Base-by-base conservation (phyloP, 495 filamentous ascomycete genomes). In the Xylaria intraflava region DNA sequence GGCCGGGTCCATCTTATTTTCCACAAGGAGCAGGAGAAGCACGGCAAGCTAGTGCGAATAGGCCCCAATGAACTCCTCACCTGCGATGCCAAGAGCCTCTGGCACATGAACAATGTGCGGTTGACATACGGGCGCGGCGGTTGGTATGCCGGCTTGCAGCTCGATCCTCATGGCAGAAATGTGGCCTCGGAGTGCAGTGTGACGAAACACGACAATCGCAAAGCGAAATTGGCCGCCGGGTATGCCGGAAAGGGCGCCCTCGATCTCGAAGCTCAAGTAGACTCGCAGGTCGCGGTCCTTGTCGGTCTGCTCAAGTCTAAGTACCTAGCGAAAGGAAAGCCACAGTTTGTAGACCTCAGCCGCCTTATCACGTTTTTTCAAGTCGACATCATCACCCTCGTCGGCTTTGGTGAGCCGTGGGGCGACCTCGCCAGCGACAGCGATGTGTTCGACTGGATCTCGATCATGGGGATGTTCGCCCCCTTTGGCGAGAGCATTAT, bases 231-330 rank as follows among this genome's bases (percentile, higher is more conserved):
- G 45, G 62, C 62, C 11, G 39, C 59, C 9, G 76, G 75, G 0
- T 82, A 82, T 53, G 61, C 70, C 1, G 76, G 78, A 29, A 78
- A 73, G 61, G 77, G 80, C n/a, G 68, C 68, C 24, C 58, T 65
- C 12, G 43, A 64, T n/a, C 55, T 78, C 4, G 78, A 83, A 57
- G 33, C 49, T 10, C 65, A 68, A 2, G 65, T 83, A 20, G 76
- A 81, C 50, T 51, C 59, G 6, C 63, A 72, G 19, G 11, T 81
- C n/a, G 55, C 50, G 5, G 36, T 60, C 17, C 57, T 79, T 10
- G 54, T 78, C 10, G 43, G 63, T 14, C 60, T 73, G 22, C 67
- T 81, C 23, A 58, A 51, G 27, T 66, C 62, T 6, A 68, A 65
- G 19, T 69, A 69, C 40, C 49, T 68, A 33, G 66, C 65, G 47